Evolutionary conservation across 106 monocot species (phyloP), one percentile per base, ranked within the genome.

Genomic region (Platanthera zijinensis): DNA sequence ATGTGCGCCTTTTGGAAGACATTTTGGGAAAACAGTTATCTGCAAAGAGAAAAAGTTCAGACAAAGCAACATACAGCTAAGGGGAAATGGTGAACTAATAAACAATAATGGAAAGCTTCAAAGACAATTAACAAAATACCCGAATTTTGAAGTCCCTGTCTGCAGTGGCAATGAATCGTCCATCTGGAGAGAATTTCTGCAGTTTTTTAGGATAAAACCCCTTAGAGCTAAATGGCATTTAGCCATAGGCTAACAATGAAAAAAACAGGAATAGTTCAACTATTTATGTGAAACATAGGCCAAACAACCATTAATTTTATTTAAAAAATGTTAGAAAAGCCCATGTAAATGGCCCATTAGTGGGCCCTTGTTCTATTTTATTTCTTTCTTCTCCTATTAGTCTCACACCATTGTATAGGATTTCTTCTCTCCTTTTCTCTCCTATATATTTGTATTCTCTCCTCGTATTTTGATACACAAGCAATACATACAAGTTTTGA

Each of bases 71-170:
- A 18, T n/a, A 61, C 15, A 51, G 11, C 49, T 51, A 1, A 50
- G 22, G 72, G 61, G 22, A 50, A 72, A 50, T 21, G 22, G 3
- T 22, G 10, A 51, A 22, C 1, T 48, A 47, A n/a, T 70, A n/a
- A 7, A 11, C 45, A 6, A 70, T 48, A 50, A 51, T 72, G 51
- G 4, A 51, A 50, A 51, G 51, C 50, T 19, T 72, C 18, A 51
- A 51, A 2, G 17, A 72, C 3, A 72, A 17, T 47, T 48, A 49
- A 59, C 15, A 5, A 49, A 73, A 79, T 96, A 97, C 96, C 79
- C 96, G 87, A 72, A 97, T 93, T 88, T 97, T 97, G 81, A 84
- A 93, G 83, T 97, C 96, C 39, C 96, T 85, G 67, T 97, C 93
- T 66, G 96, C 96, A 79, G 81, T 97, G 69, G 89, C 96, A 81